phyloP scores from a whole-genome alignment of 2,329 filamentous ascomycete species.

The Cladophialophora psammophila region DNA sequence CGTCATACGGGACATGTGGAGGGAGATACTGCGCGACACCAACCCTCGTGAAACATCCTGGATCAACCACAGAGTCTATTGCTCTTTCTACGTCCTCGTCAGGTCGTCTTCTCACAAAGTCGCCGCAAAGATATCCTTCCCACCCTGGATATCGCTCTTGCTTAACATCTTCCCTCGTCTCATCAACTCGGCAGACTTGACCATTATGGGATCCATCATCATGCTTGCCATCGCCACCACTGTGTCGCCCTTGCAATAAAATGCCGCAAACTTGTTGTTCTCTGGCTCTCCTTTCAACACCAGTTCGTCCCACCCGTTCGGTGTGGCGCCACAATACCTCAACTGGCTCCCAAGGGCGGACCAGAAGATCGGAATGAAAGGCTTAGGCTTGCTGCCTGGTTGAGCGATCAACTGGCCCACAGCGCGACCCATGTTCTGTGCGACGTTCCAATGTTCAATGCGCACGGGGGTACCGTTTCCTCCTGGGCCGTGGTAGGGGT shows the following conservation, averaged over 20 bases:
- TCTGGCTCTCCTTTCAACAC: conserved; percentile 78
- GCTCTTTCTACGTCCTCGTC: too few species aligned
- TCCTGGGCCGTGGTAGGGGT: conserved; percentile 90
- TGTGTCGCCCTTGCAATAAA: conserved; percentile 84
- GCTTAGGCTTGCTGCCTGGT: conserved; percentile 65
- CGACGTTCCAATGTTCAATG: conserved; percentile 98
- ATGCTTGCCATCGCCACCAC: conserved; percentile 91
- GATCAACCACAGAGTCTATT: too few species aligned
- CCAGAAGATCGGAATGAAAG: conserved; percentile 96
- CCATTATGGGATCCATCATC: conserved; percentile 87
- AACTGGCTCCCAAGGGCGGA: conserved; percentile 88
- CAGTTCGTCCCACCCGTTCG: conserved; percentile 83
- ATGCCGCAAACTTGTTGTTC: conserved; percentile 84
- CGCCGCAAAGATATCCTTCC: conserved; percentile 52
- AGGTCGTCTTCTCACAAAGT: conserved; percentile 35
- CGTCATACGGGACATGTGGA: too few species aligned
- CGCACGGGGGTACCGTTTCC: conserved; percentile 75
- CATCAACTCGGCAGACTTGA: conserved; percentile 85
- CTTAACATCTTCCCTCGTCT: conserved; percentile 78
- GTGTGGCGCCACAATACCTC: conserved; percentile 90
- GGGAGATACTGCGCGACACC: too few species aligned
- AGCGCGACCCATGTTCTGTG: conserved; percentile 85
- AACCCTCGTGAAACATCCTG: too few species aligned
- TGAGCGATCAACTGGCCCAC: conserved; percentile 80
- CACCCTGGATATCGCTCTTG: conserved; percentile 76